These are phyloP conservation scores for Passalora sequoiae DNA, from an alignment of 2,329 filamentous ascomycete genomes.

Conservation along the genomic window DNA sequence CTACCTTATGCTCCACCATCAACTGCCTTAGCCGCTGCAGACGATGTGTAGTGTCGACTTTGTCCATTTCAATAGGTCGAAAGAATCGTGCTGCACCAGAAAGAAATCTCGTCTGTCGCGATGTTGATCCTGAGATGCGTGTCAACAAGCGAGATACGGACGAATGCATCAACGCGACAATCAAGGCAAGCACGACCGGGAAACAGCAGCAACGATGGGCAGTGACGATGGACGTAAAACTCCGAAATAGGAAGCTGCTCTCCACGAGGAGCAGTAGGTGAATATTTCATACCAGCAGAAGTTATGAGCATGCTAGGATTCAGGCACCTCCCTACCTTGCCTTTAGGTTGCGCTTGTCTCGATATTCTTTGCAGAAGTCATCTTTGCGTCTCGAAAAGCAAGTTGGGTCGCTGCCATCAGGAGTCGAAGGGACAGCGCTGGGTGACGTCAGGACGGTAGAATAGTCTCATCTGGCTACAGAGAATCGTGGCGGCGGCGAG, in stretches of 20 bases:
- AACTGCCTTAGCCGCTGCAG: conserved; percentile 71
- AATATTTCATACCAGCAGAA: background rate
- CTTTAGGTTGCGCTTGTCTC: no score
- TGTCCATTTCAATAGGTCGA: conserved; percentile 58
- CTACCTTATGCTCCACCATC: conserved; percentile 82
- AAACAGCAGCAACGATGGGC: background rate
- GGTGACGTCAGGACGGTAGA: no score
- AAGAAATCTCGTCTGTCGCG: conserved; percentile 17
- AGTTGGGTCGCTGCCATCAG: no score
- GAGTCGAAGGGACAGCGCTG: no score
- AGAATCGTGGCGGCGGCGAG: no score
- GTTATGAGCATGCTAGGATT: no score
- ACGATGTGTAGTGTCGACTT: conserved; percentile 71
- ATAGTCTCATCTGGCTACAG: no score
- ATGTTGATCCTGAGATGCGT: conserved; percentile 3
- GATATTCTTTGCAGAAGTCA: no score
- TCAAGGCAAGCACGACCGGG: background rate
- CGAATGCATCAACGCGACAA: conserved; percentile 10
- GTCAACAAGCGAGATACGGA: conserved; percentile 9
- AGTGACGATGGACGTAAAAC: no score
- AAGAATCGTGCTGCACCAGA: conserved; percentile 17
- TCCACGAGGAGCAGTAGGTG: background rate
- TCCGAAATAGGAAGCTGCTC: background rate
- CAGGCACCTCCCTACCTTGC: no score
- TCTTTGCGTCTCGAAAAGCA: no score